These are phyloP conservation scores for Globisporangium barbulae DNA, from an alignment of 352 stramenopile species.

Conservation along the genomic window DNA sequence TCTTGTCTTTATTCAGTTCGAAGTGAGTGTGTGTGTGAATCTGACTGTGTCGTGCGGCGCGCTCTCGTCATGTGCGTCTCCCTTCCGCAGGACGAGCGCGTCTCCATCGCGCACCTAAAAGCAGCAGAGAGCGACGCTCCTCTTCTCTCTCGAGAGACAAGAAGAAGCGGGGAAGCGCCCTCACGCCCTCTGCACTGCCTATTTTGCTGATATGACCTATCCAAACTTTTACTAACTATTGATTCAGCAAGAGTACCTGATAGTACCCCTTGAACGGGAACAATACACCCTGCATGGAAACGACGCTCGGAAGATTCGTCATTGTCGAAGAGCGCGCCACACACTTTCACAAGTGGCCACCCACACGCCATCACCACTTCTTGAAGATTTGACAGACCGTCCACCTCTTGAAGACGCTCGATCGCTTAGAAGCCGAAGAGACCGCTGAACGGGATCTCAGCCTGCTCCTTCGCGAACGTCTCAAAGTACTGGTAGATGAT, in stretches of 20 bases:
- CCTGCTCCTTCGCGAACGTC: conserved; percentile 94
- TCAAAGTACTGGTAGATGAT: conserved; percentile 99
- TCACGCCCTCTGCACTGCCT: conserved; percentile 38
- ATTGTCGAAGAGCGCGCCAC: conserved; percentile 2
- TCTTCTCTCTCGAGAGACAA: conserved; percentile 18
- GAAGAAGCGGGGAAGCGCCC: conserved; percentile 32
- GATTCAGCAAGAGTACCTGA: conserved; percentile 85
- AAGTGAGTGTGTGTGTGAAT: neutral
- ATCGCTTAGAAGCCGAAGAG: conserved; percentile 81
- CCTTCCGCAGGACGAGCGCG: neutral
- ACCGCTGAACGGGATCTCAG: conserved; percentile 72
- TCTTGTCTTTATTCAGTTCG: neutral
- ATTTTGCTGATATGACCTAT: conserved; percentile 68
- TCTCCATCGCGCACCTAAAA: conserved; percentile 78
- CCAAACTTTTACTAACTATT: conserved; percentile 66
- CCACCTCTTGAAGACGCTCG: neutral
- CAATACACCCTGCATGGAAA: conserved; percentile 59
- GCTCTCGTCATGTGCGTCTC: neutral
- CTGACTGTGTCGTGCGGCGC: neutral
- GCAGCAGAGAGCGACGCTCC: conserved; percentile 42
- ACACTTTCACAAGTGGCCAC: neutral
- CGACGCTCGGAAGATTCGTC: conserved; percentile 7
- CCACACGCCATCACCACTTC: neutral
- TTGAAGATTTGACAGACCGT: conserved; percentile 5
- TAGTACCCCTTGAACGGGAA: conserved; percentile 86